Percentiles rank a stretch among this genome's conserved stretches.
Evolutionary conservation across 768 basidiomycete species (phyloP).

Genomic region (Tricholoma hemisulphureum): DNA sequence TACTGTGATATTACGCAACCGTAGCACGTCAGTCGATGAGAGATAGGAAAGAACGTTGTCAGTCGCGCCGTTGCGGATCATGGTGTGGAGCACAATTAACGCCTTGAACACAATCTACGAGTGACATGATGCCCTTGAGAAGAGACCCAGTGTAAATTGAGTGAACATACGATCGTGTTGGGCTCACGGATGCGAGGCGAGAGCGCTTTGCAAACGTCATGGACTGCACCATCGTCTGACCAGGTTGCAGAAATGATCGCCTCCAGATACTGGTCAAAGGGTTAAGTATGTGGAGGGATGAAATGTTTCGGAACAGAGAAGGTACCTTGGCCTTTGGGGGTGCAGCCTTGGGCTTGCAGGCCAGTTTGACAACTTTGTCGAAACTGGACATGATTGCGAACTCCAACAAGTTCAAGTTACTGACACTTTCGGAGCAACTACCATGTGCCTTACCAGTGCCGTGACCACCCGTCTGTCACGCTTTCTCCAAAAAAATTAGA

Average conservation of each 20-base stretch:
- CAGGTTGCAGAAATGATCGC: slow-evolving; percentile 96
- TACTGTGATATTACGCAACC: slow-evolving; percentile 75
- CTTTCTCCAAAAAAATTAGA: no score
- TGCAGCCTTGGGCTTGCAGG: slow-evolving; percentile 96
- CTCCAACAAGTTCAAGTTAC: no score
- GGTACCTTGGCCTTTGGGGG: slow-evolving; percentile 92
- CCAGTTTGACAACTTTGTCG: slow-evolving; percentile 92
- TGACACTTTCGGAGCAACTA: no score
- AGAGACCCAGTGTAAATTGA: not conserved
- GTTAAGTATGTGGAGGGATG: slow-evolving; percentile 7
- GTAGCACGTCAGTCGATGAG: slow-evolving; percentile 76
- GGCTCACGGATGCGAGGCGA: slow-evolving; percentile 85
- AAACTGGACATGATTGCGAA: slow-evolving; percentile 63
- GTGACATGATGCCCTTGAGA: slow-evolving; percentile 2
- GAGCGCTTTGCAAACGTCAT: slow-evolving; percentile 90
- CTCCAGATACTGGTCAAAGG: slow-evolving; percentile 77
- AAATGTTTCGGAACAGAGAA: slow-evolving; percentile 3
- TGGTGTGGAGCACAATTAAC: slow-evolving; percentile 89
- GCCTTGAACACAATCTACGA: slow-evolving; percentile 97
- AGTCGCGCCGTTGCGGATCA: slow-evolving; percentile 96
- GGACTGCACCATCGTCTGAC: slow-evolving; percentile 89
- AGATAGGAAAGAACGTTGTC: slow-evolving; percentile 89
- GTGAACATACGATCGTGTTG: slow-evolving; percentile 73
- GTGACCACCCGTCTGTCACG: no score
- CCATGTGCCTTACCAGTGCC: no score